Evolutionary conservation across 2,329 filamentous ascomycete species (phyloP).

Genomic region (Gaeumannomyces sp.): DNA sequence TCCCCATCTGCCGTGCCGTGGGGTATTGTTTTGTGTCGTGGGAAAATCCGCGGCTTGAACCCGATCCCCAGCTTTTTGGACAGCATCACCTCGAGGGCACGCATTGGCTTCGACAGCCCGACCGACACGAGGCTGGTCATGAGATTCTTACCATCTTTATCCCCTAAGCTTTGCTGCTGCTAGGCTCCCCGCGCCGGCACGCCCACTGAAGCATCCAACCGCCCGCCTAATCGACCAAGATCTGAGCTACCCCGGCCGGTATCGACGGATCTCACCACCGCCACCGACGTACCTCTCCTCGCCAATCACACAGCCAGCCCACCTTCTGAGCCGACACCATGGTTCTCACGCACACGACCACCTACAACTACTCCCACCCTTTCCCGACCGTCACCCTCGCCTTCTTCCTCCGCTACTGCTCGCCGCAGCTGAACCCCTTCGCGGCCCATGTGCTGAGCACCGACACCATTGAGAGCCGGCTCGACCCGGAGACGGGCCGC

Average conservation of each 20-base stretch:
- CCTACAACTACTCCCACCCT: slow-evolving; percentile 70
- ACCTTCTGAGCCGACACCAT: slow-evolving; percentile 32
- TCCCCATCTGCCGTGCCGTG: neutral
- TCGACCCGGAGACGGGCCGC: slow-evolving; percentile 67
- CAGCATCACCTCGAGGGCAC: neutral
- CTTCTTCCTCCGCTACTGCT: slow-evolving; percentile 83
- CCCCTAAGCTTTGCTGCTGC: neutral
- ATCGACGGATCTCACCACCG: neutral
- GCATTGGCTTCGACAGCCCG: neutral
- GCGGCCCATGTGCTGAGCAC: slow-evolving; percentile 75
- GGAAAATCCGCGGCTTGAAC: neutral
- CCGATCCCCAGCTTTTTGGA: neutral
- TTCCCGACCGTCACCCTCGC: slow-evolving; percentile 82
- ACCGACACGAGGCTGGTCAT: neutral
- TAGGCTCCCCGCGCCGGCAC: neutral
- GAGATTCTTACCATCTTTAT: neutral
- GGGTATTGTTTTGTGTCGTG: neutral
- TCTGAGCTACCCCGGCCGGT: neutral
- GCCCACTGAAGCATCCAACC: neutral
- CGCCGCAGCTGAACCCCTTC: slow-evolving; percentile 66
- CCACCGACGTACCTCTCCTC: neutral
- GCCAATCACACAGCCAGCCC: slow-evolving; percentile 2
- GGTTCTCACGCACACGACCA: slow-evolving; percentile 59
- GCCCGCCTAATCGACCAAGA: neutral
- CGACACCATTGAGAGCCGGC: slow-evolving; percentile 69